A percentile compares a stretch with the other conserved stretches of the same genome.
These are phyloP conservation scores for Wickerhamiella domercqiae DNA, from an alignment of 805 yeast species.

Conservation along the genomic window DNA sequence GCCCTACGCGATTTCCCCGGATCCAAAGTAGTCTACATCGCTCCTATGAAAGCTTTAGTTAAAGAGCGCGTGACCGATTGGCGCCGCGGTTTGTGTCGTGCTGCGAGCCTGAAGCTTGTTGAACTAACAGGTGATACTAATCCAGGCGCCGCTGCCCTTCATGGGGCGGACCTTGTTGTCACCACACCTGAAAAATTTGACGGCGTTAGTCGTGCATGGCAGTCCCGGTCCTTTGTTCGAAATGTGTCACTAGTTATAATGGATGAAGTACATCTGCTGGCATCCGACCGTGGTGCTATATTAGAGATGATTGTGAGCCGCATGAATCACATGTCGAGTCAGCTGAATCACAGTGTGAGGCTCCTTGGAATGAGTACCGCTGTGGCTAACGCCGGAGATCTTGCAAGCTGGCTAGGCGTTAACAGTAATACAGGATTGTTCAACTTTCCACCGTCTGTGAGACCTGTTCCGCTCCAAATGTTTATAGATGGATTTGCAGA, in stretches of 20 bases:
- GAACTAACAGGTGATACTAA: conserved; percentile 74
- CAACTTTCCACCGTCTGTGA: conserved; percentile 66
- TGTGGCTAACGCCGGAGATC: conserved; percentile 69
- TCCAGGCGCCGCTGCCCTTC: conserved; percentile 52
- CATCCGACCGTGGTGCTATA: conserved; percentile 77
- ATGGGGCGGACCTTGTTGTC: conserved; percentile 57
- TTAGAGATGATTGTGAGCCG: conserved; percentile 81
- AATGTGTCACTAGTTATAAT: conserved; percentile 59
- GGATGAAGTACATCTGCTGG: conserved; percentile 76
- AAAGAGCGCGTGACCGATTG: conserved; percentile 75
- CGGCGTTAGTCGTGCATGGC: conserved; percentile 80
- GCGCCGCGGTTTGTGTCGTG: conserved; percentile 27
- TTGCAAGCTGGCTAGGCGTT: conserved; percentile 76
- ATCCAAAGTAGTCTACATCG: conserved; percentile 68
- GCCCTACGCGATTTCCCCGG: conserved; percentile 74
- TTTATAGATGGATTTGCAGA: conserved; percentile 79
- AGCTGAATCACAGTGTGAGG: conserved; percentile 45
- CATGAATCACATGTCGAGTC: conserved; percentile 54
- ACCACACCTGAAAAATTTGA: conserved; percentile 82
- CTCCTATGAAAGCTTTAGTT: conserved; percentile 81
- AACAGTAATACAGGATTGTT: conserved; percentile 41
- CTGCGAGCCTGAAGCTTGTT: conserved; percentile 32
- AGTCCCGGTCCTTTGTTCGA: conserved; percentile 59
- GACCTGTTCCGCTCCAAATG: conserved; percentile 79
- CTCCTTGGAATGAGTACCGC: conserved; percentile 73